Evolutionary conservation across 2,329 filamentous ascomycete genomes (phyloP).

Genomic region (Verticillium isaacii): DNA sequence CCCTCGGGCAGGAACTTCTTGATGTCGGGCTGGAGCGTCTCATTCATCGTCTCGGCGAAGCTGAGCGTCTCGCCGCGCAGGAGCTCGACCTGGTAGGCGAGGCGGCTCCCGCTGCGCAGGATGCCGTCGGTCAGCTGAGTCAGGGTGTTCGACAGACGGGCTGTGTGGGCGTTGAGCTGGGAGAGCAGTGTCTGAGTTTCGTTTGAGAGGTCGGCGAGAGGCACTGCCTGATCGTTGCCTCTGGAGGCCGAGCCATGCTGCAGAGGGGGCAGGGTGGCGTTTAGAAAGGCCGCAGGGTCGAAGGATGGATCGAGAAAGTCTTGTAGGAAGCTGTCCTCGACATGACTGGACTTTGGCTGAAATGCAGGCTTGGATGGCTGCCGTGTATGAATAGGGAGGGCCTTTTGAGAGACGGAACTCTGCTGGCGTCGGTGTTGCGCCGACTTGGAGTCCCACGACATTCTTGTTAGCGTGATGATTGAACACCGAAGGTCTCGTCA

Average conservation of each 20-base stretch:
- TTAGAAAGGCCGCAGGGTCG: constrained; percentile 81
- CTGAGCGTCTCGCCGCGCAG: constrained; percentile 81
- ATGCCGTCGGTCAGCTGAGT: constrained; percentile 95
- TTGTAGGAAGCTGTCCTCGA: constrained; percentile 66
- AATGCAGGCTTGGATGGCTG: constrained; percentile 30
- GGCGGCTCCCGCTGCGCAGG: constrained; percentile 75
- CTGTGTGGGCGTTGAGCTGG: constrained; percentile 83
- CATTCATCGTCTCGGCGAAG: constrained; percentile 73
- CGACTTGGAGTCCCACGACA: constrained; percentile 35
- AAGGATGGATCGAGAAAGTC: constrained; percentile 75
- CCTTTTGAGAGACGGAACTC: constrained; percentile 34
- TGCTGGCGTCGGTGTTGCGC: constrained; percentile 39
- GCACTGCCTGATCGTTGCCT: constrained; percentile 34
- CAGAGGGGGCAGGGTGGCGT: constrained; percentile 69
- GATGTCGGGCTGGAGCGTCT: constrained; percentile 68
- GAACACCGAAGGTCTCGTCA: not conserved
- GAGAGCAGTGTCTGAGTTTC: constrained; percentile 82
- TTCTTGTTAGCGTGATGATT: constrained; percentile 9
- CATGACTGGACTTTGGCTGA: constrained; percentile 53
- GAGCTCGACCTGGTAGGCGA: constrained; percentile 93
- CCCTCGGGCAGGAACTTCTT: constrained; percentile 62
- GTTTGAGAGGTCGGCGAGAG: constrained; percentile 71
- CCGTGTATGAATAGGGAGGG: constrained; percentile 35
- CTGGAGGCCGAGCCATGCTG: constrained; percentile 31
- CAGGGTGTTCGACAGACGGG: constrained; percentile 72